Evolutionary conservation across 1,284 basidiomycete genomes (phyloP), one percentile per base, ranked within the genome.

Genomic region (Schizophyllum commune): DNA sequence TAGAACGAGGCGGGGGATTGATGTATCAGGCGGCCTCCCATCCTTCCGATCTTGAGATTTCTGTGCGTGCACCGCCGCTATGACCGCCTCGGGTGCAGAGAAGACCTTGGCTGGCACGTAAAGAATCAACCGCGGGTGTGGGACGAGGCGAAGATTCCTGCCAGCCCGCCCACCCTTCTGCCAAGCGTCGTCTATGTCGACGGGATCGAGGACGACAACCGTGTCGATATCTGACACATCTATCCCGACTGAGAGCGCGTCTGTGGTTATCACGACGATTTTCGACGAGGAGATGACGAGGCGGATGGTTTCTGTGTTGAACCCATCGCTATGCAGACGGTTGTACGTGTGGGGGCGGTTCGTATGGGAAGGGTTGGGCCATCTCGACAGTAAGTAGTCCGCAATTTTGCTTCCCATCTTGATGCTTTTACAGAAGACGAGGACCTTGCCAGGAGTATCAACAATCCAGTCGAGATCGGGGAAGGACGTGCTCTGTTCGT

Each of bases 381-480:
- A 9, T 58, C n/a, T 7, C n/a, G 52, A n/a, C 64, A 65, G 69
- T 2, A 73, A 62, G 58, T 71, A 71, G 15, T 52, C 11, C 11
- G 64, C 67, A 5, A 73, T 39, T 1, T 60, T 62, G 52, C 65
- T 65, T 1, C 67, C 68, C 17, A 69, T 56, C 0, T 61, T 39
- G 52, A 73, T 73, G 1, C 68, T 69, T 32, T 55, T 58, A 60
- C 70, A 68, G 55, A 73, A 74, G 0, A 74, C 68, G 17, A 72
- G 33, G 5, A 63, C 68, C 39, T 70, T 72, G 52, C 64, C 51
- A 1, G 54, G 17, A 2, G 58, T 62, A 0, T 59, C 51, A 3
- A 71, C 57, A n/a, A 72, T 60, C 72, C 72, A 74, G n/a, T 65
- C 67, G 1, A 74, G 61, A 52, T 74, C 65, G 0, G 65, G 71